Evolutionary conservation across 2,329 filamentous ascomycete species (phyloP), one percentile per base, ranked within the genome.

Genomic region (Lachnellula subtilissima): DNA sequence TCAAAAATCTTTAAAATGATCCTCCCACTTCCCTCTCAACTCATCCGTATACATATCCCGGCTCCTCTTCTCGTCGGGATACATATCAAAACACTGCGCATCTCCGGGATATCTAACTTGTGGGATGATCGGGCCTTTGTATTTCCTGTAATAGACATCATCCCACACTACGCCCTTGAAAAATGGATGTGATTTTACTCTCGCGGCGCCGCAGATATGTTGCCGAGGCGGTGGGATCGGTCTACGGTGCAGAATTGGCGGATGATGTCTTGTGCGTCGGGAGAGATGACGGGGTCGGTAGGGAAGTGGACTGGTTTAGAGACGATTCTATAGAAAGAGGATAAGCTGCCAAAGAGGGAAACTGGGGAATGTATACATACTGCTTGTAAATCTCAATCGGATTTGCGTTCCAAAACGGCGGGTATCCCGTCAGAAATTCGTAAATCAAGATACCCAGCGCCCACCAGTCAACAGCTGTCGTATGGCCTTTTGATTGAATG

Each of bases 361-460:
- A 39, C 39, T 9, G 28, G 43, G 25, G n/a, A 39, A 37, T 25
- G 42, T 40, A 43, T 46, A 73, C 80, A 64, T 66, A 86, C 84
- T 87, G 84, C 70, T 91, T 89, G 73, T 93, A 93, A 56, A 93
- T 93, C 70, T 92, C 89, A 62, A 93, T 89, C 1, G 89, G 89
- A 62, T 91, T 93, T 62, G 89, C 85, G 68, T 92, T 86, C 88
- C 89, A 94, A 69, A 93, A 94, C 0, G 89, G 89, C 14, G 89
- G 89, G 67, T 92, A 91, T 28, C 89, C 89, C 9, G 89, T 91
- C 49, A 93, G 75, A 68, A 93, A 93, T 69, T 94, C 89, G 71
- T 91, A 93, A 57, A 93, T 85, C 55, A 94, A 73, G 63, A 93
- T 91, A 25, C 89, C 89, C 63, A 94, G 78, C 0, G 89, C 89